Percentiles rank a stretch among this genome's conserved stretches.
Evolutionary conservation across 108 stramenopile species (phyloP).

Genomic region (Aurantiochytrium sp.): DNA sequence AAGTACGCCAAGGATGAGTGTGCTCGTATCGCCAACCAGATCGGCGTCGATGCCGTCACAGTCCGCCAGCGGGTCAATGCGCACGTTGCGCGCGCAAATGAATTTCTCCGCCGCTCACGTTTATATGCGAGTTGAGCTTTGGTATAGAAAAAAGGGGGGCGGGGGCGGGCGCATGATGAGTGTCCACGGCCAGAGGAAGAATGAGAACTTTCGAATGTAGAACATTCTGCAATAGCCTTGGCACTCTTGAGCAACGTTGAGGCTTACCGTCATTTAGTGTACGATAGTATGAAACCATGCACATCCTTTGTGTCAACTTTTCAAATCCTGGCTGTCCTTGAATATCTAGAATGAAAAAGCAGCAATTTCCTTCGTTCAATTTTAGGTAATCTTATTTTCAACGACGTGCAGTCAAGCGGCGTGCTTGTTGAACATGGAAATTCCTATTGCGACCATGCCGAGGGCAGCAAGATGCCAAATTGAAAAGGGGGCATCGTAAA

Average conservation of each 20-base stretch:
- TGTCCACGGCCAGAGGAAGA: too few species aligned
- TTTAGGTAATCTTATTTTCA: too few species aligned
- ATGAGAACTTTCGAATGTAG: too few species aligned
- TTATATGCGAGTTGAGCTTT: background rate
- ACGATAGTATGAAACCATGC: too few species aligned
- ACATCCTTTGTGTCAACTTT: too few species aligned
- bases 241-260: too few species aligned
- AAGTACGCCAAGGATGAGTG: background rate
- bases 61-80: background rate
- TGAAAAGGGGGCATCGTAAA: background rate
- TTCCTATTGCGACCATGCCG: background rate
- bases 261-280: too few species aligned
- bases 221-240: too few species aligned
- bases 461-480: background rate
- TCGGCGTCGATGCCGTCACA: background rate
- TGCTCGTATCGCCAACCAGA: background rate
- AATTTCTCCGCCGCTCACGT: background rate
- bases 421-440: constrained; percentile 10
- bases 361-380: too few species aligned
- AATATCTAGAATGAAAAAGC: too few species aligned
- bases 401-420: background rate
- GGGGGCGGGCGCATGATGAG: too few species aligned
- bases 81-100: background rate
- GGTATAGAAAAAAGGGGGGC: background rate
- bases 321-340: too few species aligned